Evolutionary conservation across 495 filamentous ascomycete genomes (phyloP).

Genomic region (Oidiodendron maius): DNA sequence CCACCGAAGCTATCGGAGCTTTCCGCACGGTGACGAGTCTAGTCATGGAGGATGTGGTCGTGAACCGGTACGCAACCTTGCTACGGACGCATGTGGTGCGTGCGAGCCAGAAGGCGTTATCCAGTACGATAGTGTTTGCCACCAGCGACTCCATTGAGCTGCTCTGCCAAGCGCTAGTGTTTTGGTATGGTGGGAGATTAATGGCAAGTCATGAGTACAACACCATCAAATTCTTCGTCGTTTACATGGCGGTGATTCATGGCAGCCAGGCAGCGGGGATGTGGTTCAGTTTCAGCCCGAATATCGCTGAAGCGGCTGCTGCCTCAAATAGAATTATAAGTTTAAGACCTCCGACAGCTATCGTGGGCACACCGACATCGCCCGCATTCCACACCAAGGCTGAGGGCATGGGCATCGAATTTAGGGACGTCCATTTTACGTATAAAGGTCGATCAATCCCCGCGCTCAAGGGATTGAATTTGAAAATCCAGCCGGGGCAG

Average conservation of each 20-base stretch:
- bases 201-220: constrained; percentile 50
- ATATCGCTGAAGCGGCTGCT: constrained; percentile 44
- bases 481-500: constrained; percentile 57
- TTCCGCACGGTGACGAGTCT: constrained; percentile 49
- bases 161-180: constrained; percentile 56
- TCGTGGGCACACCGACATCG: constrained; percentile 1
- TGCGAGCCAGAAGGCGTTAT: constrained; percentile 18
- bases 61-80: constrained; percentile 37
- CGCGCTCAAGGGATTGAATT: constrained; percentile 43
- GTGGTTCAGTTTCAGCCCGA: constrained; percentile 13
- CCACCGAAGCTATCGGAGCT: constrained; percentile 48
- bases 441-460: constrained; percentile 48
- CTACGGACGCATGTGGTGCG: constrained; percentile 37
- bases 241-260: constrained; percentile 28
- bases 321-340: constrained; percentile 49
- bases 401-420: constrained; percentile 46
- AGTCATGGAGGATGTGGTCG: constrained; percentile 45
- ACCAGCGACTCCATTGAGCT: constrained; percentile 46
- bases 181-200: constrained; percentile 57
- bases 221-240: constrained; percentile 41
- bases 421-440: constrained; percentile 50
- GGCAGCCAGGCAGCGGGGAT: constrained; percentile 23
- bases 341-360: constrained; percentile 1
- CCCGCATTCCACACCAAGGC: constrained; percentile 28
- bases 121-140: constrained; percentile 47